phyloP scores from a whole-genome alignment of 208 protist species.

The Borovskyia barvae region DNA sequence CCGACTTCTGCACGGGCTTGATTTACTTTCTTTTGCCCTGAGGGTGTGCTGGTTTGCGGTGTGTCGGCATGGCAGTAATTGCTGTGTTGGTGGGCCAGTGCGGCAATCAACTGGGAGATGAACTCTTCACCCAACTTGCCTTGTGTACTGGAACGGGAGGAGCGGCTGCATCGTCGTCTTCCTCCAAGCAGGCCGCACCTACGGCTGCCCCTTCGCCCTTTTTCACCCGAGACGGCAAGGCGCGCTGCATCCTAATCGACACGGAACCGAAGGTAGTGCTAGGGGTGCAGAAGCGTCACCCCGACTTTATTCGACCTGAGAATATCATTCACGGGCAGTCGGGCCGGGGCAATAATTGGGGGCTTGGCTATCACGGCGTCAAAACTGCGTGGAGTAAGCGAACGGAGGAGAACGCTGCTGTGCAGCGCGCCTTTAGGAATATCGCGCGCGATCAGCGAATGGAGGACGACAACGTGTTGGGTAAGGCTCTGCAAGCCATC shows the following conservation, averaged over 20 bases:
- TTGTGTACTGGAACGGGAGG: conserved; percentile 13
- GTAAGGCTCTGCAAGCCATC: conserved; percentile 62
- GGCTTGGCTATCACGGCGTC: conserved; percentile 81
- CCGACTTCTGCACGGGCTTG: not conserved
- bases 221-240: conserved; percentile 64
- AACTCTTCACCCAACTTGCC: conserved; percentile 72
- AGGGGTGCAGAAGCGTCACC: conserved; percentile 51
- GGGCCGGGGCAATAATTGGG: conserved; percentile 87
- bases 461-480: conserved; percentile 51
- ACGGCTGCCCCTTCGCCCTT: conserved; percentile 26
- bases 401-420: conserved; percentile 34
- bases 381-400: conserved; percentile 36
- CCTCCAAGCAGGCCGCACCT: not conserved
- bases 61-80: conserved; percentile 53
- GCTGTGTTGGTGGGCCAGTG: conserved; percentile 85
- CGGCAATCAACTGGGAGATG: conserved; percentile 87
- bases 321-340: conserved; percentile 80
- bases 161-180: not conserved
- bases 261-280: conserved; percentile 88
- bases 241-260: conserved; percentile 83
- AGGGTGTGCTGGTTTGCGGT: not conserved
- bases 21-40: too few relatives aligned
- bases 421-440: conserved; percentile 50
- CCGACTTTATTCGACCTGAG: conserved; percentile 49
- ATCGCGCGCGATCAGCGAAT: conserved; percentile 62